Conservation (phyloP, 2,329 filamentous ascomycete species). For the Phialophora verrucosa region DNA sequence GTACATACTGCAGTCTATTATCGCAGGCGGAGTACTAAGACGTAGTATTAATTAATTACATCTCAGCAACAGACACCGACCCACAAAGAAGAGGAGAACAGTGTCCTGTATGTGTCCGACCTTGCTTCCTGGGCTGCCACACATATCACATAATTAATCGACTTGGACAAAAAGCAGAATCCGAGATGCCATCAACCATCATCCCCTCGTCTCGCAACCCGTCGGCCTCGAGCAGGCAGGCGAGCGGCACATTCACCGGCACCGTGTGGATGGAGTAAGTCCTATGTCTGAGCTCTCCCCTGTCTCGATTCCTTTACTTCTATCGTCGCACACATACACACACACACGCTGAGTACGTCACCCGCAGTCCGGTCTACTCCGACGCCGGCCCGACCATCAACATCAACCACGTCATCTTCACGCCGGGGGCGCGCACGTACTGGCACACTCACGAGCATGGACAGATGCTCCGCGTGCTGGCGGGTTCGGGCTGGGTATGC, state of each 20-base stretch:
- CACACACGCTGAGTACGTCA: too few species aligned
- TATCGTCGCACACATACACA: too few species aligned
- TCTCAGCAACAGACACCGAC: too few species aligned
- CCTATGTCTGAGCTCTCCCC: too few species aligned
- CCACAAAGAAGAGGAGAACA: too few species aligned
- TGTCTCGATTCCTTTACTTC: too few species aligned
- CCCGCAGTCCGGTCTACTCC: constrained; percentile 31
- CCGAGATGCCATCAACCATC: constrained; percentile 31
- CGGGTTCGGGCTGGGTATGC: constrained; percentile 52
- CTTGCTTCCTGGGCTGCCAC: too few species aligned
- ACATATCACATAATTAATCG: too few species aligned
- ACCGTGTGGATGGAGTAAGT: constrained; percentile 43
- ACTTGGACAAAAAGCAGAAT: neutral
- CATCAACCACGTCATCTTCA: constrained; percentile 51
- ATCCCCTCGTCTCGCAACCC: constrained; percentile 25
- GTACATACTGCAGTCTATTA: too few species aligned
- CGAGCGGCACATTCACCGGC: constrained; percentile 41
- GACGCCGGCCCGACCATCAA: constrained; percentile 41
- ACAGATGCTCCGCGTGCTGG: constrained; percentile 50
- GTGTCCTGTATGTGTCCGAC: too few species aligned
- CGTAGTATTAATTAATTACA: too few species aligned
- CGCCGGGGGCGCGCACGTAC: constrained; percentile 52
- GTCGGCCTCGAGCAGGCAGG: constrained; percentile 20
- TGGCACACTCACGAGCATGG: constrained; percentile 56
- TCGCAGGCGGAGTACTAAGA: too few species aligned